phyloP scores from a whole-genome alignment of 2,329 filamentous ascomycete genomes.

The Myriosclerotinia curreyana region DNA sequence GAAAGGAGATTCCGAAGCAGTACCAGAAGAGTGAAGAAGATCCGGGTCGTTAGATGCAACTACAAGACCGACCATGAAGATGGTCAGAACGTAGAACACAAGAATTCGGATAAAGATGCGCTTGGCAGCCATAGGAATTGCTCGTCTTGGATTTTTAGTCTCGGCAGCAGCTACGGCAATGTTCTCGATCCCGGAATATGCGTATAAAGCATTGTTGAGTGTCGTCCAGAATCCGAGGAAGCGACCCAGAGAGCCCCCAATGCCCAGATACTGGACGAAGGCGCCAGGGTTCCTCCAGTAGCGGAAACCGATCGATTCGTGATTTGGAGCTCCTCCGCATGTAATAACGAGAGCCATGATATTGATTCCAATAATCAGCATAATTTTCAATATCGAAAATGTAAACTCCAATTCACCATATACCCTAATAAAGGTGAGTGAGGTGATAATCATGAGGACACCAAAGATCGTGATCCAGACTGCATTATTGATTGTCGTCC shows the following conservation, averaged over 20 bases:
- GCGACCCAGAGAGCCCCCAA: conserved; percentile 52
- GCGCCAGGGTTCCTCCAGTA: conserved; percentile 54
- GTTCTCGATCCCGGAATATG: conserved; percentile 50
- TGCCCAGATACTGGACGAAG: conserved; percentile 61
- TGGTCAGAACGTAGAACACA: conserved; percentile 52
- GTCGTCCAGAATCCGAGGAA: conserved; percentile 52
- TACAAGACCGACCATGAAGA: conserved; percentile 51
- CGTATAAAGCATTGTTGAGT: conserved; percentile 47
- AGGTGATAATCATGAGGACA: conserved; percentile 39
- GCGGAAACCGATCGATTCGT: conserved; percentile 58
- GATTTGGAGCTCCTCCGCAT: conserved; percentile 58
- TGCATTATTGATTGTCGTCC: conserved; percentile 55
- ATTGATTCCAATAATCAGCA: conserved; percentile 61
- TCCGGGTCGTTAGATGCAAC: conserved; percentile 53
- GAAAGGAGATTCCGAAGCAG: conserved; percentile 56
- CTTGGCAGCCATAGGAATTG: conserved; percentile 50
- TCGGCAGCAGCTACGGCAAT: conserved; percentile 55
- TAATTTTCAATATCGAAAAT: conserved; percentile 55
- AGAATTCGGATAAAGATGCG: conserved; percentile 54
- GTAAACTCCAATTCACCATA: conserved; percentile 53
- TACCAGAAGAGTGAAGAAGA: conserved; percentile 47
- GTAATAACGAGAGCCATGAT: conserved; percentile 47
- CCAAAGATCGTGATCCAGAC: conserved; percentile 44
- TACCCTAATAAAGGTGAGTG: conserved; percentile 41
- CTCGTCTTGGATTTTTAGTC: conserved; percentile 50